Percentiles rank a stretch among this genome's conserved stretches.
These are phyloP conservation scores for Phytopythium chamaehyphon DNA, from an alignment of 352 stramenopile species.

Conservation along the genomic window DNA sequence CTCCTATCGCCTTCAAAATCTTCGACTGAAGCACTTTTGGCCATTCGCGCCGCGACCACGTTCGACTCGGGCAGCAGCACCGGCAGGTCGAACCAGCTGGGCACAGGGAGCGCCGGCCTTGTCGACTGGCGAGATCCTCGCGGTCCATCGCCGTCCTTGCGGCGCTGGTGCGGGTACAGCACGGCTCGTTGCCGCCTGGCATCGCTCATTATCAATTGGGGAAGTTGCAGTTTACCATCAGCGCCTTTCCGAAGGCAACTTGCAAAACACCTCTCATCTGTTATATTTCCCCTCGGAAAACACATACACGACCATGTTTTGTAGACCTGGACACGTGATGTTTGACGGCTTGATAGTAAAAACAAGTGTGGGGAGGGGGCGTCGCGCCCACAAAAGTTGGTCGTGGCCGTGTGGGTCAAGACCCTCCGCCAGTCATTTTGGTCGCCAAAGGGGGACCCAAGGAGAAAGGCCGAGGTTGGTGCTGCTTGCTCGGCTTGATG, in stretches of 20 bases:
- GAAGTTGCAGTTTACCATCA: too few relatives aligned
- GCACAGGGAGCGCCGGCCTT: conserved; percentile 15
- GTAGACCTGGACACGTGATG: too few relatives aligned
- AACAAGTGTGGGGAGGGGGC: conserved; percentile 10
- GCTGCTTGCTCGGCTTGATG: conserved; percentile 1
- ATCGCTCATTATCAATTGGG: neutral
- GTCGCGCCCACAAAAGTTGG: conserved; percentile 23
- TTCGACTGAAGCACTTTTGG: neutral
- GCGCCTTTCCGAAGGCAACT: too few relatives aligned
- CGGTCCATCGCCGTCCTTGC: neutral
- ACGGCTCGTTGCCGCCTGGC: conserved; percentile 22
- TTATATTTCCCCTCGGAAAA: too few relatives aligned
- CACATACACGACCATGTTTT: neutral
- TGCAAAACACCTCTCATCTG: too few relatives aligned
- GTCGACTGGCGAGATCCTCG: neutral
- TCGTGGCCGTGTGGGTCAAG: conserved; percentile 8
- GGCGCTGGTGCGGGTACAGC: conserved; percentile 22
- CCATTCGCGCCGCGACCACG: conserved; percentile 28
- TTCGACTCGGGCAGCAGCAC: conserved; percentile 46
- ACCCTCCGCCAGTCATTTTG: conserved; percentile 46
- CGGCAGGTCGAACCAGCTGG: conserved; percentile 65
- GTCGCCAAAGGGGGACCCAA: neutral
- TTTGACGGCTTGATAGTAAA: conserved; percentile 21
- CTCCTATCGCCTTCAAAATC: neutral
- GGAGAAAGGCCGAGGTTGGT: conserved; percentile 1